A percentile compares a stretch with the other conserved stretches of the same genome.
Conservation (phyloP, 768 basidiomycete genomes). For the Cyathus striatus region DNA sequence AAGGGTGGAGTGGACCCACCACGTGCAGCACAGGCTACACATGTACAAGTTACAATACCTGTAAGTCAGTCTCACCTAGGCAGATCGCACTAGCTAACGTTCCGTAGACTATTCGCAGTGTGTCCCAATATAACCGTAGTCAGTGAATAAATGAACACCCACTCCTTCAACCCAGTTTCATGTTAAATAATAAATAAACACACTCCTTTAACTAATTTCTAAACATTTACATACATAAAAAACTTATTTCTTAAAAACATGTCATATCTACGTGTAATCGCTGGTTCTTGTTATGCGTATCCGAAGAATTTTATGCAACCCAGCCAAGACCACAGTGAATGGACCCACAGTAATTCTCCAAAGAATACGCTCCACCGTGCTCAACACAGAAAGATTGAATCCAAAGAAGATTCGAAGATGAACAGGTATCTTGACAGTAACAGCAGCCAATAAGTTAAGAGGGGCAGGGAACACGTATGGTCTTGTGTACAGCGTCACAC, state of each 20-base stretch:
- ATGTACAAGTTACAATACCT: conserved; percentile 32
- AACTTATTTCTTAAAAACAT: too few relatives aligned
- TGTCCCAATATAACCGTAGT: conserved; percentile 28
- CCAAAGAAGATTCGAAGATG: conserved; percentile 12
- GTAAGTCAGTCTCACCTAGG: conserved; percentile 19
- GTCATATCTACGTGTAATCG: too few relatives aligned
- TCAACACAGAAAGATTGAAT: conserved; percentile 8
- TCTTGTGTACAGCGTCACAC: conserved; percentile 27
- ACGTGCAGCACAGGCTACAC: conserved; percentile 30
- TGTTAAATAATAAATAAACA: too few relatives aligned
- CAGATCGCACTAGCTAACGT: not conserved
- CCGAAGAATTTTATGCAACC: too few relatives aligned
- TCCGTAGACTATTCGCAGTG: conserved; percentile 41
- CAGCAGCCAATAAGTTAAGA: conserved; percentile 36
- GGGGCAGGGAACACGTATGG: conserved; percentile 46
- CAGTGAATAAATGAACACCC: too few relatives aligned
- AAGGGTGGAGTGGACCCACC: conserved; percentile 37
- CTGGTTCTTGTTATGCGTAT: too few relatives aligned
- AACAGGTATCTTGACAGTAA: conserved; percentile 16
- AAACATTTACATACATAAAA: too few relatives aligned
- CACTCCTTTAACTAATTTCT: too few relatives aligned
- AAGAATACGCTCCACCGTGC: conserved; percentile 21
- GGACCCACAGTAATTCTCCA: conserved; percentile 41
- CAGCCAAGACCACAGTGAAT: too few relatives aligned
- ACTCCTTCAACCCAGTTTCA: too few relatives aligned